Conservation (phyloP, 257 asterid genomes). For the Nicotiana knightiana region DNA sequence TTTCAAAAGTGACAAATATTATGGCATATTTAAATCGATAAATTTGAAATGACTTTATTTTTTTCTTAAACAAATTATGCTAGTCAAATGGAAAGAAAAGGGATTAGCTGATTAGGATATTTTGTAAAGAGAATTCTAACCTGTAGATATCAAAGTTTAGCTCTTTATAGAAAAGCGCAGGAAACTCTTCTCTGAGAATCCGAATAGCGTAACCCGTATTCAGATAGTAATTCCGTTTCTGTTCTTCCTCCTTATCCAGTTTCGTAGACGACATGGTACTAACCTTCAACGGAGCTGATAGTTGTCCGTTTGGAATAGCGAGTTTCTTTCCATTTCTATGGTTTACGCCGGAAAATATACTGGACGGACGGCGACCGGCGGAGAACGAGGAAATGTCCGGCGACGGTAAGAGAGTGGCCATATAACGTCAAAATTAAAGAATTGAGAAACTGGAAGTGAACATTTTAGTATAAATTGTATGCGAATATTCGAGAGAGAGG, state of each 20-base stretch:
- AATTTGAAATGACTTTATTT: too few species aligned
- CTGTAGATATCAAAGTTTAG: slow-evolving; percentile 81
- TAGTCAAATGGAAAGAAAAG: too few species aligned
- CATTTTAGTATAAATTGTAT: background rate
- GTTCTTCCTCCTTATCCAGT: slow-evolving; percentile 50
- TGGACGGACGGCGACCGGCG: slow-evolving; percentile 10
- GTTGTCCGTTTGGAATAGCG: slow-evolving; percentile 17
- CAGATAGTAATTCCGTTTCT: slow-evolving; percentile 70
- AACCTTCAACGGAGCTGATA: slow-evolving; percentile 33
- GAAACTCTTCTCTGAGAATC: slow-evolving; percentile 85
- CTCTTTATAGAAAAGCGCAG: slow-evolving; percentile 66
- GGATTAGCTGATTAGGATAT: too few species aligned
- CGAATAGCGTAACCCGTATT: slow-evolving; percentile 83
- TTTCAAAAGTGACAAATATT: too few species aligned
- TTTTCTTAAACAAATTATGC: too few species aligned
- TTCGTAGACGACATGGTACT: slow-evolving; percentile 31
- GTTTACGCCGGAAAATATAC: background rate
- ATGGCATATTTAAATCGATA: too few species aligned
- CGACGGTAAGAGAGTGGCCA: slow-evolving; percentile 35
- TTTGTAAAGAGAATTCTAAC: slow-evolving; percentile 18
- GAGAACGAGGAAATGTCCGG: slow-evolving; percentile 25
- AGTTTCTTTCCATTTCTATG: background rate
- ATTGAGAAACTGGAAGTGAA: background rate
- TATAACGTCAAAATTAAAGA: slow-evolving; percentile 29
- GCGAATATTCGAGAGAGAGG: slow-evolving; percentile 8